phyloP scores from a whole-genome alignment of 768 basidiomycete species.

The Panus rudis region DNA sequence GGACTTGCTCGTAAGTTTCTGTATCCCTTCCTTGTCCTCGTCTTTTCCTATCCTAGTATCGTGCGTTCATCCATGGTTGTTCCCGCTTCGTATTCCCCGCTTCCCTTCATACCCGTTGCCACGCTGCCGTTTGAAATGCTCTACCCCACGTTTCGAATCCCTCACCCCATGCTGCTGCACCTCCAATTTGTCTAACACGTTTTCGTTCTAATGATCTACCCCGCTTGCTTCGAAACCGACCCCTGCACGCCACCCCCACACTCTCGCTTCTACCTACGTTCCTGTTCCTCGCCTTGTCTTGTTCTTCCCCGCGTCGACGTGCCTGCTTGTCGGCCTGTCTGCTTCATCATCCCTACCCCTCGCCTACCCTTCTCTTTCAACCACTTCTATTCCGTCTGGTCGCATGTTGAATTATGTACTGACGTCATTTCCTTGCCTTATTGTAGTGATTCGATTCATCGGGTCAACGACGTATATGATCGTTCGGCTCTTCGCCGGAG shows the following conservation, averaged over 20 bases:
- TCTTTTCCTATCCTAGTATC: background rate
- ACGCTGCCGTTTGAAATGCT: background rate
- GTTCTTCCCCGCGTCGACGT: too few species aligned
- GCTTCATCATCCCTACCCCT: background rate
- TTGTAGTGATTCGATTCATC: constrained; percentile 72
- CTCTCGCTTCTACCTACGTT: too few species aligned
- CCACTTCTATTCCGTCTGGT: too few species aligned
- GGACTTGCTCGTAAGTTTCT: constrained; percentile 74
- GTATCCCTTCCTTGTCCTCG: background rate
- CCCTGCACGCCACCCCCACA: too few species aligned
- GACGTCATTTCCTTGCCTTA: too few species aligned
- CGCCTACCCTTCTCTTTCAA: background rate
- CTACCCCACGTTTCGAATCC: constrained; percentile 2
- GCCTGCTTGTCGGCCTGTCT: background rate
- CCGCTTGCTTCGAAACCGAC: too few species aligned
- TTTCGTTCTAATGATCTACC: too few species aligned
- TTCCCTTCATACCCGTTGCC: background rate
- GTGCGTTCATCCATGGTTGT: background rate
- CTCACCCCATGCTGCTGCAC: too few species aligned
- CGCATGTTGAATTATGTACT: too few species aligned
- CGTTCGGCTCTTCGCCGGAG: constrained; percentile 82
- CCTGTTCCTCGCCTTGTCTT: too few species aligned
- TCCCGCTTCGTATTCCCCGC: background rate
- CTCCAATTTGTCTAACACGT: too few species aligned
- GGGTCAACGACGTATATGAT: constrained; percentile 81